phyloP scores from a whole-genome alignment of 306 rosid genomes.

The Fragaria ananassa region DNA sequence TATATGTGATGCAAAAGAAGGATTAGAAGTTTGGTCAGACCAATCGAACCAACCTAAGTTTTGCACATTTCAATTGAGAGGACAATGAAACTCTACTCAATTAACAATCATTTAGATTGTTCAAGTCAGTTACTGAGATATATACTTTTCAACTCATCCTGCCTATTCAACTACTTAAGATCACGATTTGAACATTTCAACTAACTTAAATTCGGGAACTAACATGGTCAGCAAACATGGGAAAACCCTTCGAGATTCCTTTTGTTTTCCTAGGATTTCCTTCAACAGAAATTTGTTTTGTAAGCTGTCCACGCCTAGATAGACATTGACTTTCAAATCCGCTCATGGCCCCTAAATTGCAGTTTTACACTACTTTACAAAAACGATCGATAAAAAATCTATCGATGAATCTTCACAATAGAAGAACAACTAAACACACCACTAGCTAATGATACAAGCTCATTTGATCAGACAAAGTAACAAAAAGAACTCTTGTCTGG shows the following conservation, averaged over 20 bases:
- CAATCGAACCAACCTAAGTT: neutral
- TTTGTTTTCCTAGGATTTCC: neutral
- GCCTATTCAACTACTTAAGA: neutral
- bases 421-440: neutral
- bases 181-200: neutral
- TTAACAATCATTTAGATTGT: neutral
- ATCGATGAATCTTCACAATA: neutral
- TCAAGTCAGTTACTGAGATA: neutral
- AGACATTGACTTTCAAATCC: neutral
- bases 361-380: neutral
- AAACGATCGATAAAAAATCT: neutral
- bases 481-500: neutral
- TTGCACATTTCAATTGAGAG: neutral
- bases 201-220: neutral
- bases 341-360: conserved; percentile 6
- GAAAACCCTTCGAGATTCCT: neutral
- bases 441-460: neutral
- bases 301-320: neutral
- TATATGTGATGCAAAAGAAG: neutral
- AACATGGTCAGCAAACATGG: neutral
- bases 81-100: neutral
- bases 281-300: neutral
- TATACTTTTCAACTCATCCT: neutral
- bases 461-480: neutral
- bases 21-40: neutral